A percentile compares a stretch with the other conserved stretches of the same genome.
Conservation (phyloP, 331 rosid genomes). For the Erythrophleum ivorense region DNA sequence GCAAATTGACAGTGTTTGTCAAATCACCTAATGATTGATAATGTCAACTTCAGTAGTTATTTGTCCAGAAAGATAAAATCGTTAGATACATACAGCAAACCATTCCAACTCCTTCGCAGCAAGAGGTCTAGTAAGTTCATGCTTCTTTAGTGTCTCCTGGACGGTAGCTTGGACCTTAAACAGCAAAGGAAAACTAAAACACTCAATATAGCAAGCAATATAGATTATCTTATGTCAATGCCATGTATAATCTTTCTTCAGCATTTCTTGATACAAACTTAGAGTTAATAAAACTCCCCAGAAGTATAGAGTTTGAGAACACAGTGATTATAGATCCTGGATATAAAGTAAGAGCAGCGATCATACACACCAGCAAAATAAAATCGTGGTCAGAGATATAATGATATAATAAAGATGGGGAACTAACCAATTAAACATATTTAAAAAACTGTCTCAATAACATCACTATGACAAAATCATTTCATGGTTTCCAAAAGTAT, state of each 20-base stretch:
- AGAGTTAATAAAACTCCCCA: slow-evolving; percentile 16
- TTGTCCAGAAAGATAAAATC: slow-evolving; percentile 23
- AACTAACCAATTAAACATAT: background rate
- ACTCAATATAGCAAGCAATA: slow-evolving; percentile 20
- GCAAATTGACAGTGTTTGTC: slow-evolving; percentile 49
- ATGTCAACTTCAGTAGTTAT: slow-evolving; percentile 14
- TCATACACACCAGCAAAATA: background rate
- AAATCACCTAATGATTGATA: slow-evolving; percentile 29
- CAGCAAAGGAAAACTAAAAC: slow-evolving; percentile 33
- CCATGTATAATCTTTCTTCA: background rate
- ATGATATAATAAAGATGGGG: background rate
- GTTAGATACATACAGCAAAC: slow-evolving; percentile 74
- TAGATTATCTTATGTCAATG: slow-evolving; percentile 10
- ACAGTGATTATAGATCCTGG: background rate
- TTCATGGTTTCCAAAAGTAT: background rate
- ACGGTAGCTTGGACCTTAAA: slow-evolving; percentile 78
- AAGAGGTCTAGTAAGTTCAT: slow-evolving; percentile 78
- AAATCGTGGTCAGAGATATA: slow-evolving; percentile 3
- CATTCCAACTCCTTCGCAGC: slow-evolving; percentile 88
- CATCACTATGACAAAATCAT: background rate
- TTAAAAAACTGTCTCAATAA: background rate
- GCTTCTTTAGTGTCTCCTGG: slow-evolving; percentile 65
- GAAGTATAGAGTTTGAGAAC: background rate
- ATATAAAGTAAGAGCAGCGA: slow-evolving; percentile 11
- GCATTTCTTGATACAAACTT: slow-evolving; percentile 4